Evolutionary conservation across 352 stramenopile species (phyloP).

Genomic region (Phytophthora sansomeana): DNA sequence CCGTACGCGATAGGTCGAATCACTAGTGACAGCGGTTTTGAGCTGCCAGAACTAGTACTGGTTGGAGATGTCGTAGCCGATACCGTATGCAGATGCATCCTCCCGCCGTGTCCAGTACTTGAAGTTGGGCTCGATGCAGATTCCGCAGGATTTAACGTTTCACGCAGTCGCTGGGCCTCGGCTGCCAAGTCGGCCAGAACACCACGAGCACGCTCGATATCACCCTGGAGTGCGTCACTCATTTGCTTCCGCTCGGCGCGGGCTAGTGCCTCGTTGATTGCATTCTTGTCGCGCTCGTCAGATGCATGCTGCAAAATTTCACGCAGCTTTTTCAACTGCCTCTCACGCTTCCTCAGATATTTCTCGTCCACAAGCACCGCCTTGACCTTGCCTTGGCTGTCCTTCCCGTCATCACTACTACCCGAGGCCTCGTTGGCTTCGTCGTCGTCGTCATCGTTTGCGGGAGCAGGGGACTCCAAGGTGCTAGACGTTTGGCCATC

Average conservation of each 20-base stretch:
- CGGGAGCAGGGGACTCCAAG: not conserved
- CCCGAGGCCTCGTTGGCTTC: conserved; percentile 37
- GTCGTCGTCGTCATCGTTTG: conserved; percentile 33
- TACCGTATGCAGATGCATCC: conserved; percentile 42
- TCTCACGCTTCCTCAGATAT: conserved; percentile 80
- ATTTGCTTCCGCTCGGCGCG: conserved; percentile 82
- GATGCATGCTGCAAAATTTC: conserved; percentile 47
- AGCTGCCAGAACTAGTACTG: conserved; percentile 6
- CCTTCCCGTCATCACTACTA: conserved; percentile 46
- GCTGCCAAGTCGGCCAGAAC: conserved; percentile 53
- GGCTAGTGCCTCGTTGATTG: conserved; percentile 70
- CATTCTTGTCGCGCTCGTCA: conserved; percentile 53
- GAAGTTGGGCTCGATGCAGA: conserved; percentile 13
- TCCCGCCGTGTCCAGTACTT: conserved; percentile 17
- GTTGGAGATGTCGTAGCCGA: conserved; percentile 24
- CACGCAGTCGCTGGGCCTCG: conserved; percentile 27
- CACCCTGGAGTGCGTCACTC: conserved; percentile 63
- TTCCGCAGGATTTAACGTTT: conserved; percentile 15
- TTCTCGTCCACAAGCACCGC: conserved; percentile 77
- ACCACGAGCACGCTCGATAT: conserved; percentile 53
- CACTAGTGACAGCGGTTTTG: conserved; percentile 58
- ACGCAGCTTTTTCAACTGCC: conserved; percentile 78
- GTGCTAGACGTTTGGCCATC: not conserved
- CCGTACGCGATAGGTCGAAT: conserved; percentile 77
- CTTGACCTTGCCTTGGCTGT: conserved; percentile 37